phyloP scores from a whole-genome alignment of 164 flowering plant species.

The Malania oleifera region DNA sequence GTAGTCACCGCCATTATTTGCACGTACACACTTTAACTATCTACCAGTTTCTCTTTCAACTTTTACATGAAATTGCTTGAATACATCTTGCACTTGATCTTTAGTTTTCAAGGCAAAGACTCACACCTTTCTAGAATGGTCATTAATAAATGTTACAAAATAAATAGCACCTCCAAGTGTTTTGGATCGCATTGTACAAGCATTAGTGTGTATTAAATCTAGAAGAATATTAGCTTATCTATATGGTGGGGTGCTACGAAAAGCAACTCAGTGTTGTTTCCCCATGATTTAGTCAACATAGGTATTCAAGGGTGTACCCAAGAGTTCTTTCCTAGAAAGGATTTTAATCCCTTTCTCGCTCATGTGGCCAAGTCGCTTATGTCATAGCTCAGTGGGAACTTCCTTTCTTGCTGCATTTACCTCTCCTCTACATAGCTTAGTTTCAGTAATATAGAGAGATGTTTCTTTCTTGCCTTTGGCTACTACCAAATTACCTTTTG shows the following conservation, averaged over 20 bases:
- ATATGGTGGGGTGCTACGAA: no score
- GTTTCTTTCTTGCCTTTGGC: neutral
- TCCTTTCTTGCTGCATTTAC: neutral
- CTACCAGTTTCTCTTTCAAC: neutral
- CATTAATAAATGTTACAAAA: neutral
- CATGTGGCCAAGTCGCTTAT: no score
- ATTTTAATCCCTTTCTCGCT: no score
- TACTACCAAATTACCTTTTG: neutral
- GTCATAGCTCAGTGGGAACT: neutral
- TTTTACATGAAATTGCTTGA: neutral
- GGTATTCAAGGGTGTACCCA: no score
- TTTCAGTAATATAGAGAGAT: neutral
- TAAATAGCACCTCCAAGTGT: neutral
- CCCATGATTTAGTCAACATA: no score
- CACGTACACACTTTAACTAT: neutral
- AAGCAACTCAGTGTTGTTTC: no score
- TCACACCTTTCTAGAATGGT: neutral
- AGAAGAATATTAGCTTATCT: neutral
- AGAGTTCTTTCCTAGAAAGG: no score
- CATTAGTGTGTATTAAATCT: neutral
- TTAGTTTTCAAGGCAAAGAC: neutral
- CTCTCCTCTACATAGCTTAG: neutral
- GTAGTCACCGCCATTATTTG: neutral
- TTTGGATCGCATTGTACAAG: neutral
- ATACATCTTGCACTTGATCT: neutral